Evolutionary conservation across 371 early-diverging fungal genomes (phyloP).

Genomic region (Syncephalastrum contaminatum): DNA sequence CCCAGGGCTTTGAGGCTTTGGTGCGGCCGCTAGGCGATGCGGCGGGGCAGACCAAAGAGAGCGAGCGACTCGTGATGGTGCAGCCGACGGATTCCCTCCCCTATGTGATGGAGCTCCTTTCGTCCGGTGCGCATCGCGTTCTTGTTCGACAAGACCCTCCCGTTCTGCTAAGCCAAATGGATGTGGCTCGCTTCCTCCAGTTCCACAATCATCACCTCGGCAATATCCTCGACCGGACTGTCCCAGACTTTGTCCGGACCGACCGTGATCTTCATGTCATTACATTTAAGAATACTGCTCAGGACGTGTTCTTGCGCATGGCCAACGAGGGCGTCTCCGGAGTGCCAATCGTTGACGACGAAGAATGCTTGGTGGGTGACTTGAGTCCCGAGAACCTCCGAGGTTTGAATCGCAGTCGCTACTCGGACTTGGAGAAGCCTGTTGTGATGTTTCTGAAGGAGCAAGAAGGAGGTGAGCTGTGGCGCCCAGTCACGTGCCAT

Average conservation of each 20-base stretch:
- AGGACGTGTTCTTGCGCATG: constrained; percentile 51
- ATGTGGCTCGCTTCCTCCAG: constrained; percentile 56
- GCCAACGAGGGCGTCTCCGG: constrained; percentile 44
- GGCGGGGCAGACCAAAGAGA: constrained; percentile 33
- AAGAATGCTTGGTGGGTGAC: constrained; percentile 51
- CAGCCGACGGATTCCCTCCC: constrained; percentile 34
- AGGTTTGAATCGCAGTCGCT: constrained; percentile 55
- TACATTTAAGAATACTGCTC: constrained; percentile 50
- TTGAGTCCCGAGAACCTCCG: constrained; percentile 63
- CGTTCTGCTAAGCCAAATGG: constrained; percentile 59
- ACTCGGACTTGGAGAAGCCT: constrained; percentile 41
- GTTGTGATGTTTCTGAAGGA: constrained; percentile 41
- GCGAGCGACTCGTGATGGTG: constrained; percentile 39
- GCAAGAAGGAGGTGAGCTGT: constrained; percentile 46
- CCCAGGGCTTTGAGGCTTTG: constrained; percentile 10
- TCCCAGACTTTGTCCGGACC: constrained; percentile 24
- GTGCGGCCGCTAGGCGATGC: constrained; percentile 39
- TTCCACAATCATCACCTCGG: constrained; percentile 59
- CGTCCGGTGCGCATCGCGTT: constrained; percentile 51
- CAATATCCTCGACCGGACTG: constrained; percentile 46
- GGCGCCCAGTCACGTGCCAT: constrained; percentile 54
- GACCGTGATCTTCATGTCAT: constrained; percentile 17
- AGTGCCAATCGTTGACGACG: constrained; percentile 54
- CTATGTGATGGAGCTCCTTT: constrained; percentile 42
- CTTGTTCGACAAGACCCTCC: constrained; percentile 44